Conservation (phyloP, 352 stramenopile species). For the Phytophthora constricta region DNA sequence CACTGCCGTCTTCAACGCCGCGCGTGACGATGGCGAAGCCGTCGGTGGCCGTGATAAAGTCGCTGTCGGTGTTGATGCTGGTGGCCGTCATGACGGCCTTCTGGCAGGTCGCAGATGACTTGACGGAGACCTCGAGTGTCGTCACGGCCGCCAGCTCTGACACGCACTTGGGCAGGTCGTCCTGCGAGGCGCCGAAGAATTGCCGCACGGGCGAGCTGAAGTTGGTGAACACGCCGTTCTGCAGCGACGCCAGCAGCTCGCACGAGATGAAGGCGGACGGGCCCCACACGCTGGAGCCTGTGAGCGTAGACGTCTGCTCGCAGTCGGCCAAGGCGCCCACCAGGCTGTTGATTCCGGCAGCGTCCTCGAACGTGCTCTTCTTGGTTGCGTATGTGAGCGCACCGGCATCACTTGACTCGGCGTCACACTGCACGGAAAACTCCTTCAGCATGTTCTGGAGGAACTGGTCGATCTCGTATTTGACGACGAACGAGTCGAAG, state of each 20-base stretch:
- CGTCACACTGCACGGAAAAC: conserved; percentile 56
- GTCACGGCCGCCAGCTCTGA: conserved; percentile 53
- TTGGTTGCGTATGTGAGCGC: conserved; percentile 49
- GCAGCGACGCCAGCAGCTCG: conserved; percentile 65
- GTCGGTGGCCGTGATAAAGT: conserved; percentile 52
- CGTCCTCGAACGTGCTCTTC: conserved; percentile 52
- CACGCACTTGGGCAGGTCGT: conserved; percentile 65
- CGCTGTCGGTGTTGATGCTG: conserved; percentile 57
- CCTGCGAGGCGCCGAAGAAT: conserved; percentile 49
- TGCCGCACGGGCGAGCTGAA: conserved; percentile 68
- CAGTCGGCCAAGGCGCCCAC: conserved; percentile 60
- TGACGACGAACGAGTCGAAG: conserved; percentile 46
- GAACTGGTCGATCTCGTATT: conserved; percentile 70
- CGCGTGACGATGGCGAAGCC: conserved; percentile 73
- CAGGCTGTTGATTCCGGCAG: conserved; percentile 52
- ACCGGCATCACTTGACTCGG: conserved; percentile 28
- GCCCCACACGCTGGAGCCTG: conserved; percentile 43
- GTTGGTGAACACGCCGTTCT: conserved; percentile 82
- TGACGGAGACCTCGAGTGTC: conserved; percentile 46
- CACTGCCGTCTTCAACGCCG: conserved; percentile 51
- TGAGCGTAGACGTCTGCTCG: conserved; percentile 50
- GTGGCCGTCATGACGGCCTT: conserved; percentile 58
- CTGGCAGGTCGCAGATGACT: conserved; percentile 46
- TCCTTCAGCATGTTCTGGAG: conserved; percentile 63
- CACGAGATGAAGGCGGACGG: conserved; percentile 68